These are phyloP conservation scores for Rhodotorula diobovata DNA, from an alignment of 768 basidiomycete species.

Conservation along the genomic window DNA sequence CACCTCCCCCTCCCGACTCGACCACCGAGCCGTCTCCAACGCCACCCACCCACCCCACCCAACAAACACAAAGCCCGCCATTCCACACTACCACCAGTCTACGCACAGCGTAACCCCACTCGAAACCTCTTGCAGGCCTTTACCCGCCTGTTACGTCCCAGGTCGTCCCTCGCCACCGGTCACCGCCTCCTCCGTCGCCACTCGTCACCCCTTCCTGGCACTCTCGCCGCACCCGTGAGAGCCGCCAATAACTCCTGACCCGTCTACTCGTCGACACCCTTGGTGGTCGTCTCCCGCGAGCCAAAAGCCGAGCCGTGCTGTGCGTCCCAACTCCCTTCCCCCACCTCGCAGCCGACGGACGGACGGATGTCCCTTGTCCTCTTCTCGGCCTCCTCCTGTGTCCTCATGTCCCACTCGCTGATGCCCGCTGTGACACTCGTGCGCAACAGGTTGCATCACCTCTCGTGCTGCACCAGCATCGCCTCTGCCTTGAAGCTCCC, in stretches of 20 bases:
- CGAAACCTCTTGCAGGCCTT: slow-evolving; percentile 10
- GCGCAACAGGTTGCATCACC: neutral
- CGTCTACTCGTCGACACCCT: neutral
- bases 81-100: neutral
- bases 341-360: too few species aligned
- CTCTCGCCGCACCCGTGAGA: neutral
- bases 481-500: neutral
- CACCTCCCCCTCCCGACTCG: neutral
- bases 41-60: neutral
- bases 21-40: neutral
- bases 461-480: neutral
- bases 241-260: too few species aligned
- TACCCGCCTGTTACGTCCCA: neutral
- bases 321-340: neutral
- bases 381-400: neutral
- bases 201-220: neutral
- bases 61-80: neutral
- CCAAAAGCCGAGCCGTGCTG: neutral
- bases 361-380: neutral
- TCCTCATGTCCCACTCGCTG: neutral
- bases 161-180: neutral
- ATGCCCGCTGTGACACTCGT: neutral
- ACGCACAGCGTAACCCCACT: neutral
- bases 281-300: neutral
- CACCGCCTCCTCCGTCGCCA: neutral